Percentiles rank a stretch among this genome's conserved stretches.
These are phyloP conservation scores for Solanum chaucha DNA, from an alignment of 257 asterid species.

Conservation along the genomic window DNA sequence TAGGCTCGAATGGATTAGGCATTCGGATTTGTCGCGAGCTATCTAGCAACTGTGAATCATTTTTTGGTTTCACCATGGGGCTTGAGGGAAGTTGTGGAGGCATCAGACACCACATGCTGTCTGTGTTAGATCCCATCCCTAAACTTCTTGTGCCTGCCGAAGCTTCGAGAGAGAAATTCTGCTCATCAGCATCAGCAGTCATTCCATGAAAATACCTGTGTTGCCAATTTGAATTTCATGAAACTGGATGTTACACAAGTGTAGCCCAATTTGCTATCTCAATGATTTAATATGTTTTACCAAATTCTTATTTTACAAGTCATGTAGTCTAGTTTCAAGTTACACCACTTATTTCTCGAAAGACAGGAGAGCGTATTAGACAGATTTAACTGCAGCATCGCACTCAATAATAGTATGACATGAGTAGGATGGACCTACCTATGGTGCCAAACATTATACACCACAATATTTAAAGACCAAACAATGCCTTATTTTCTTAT, in stretches of 20 bases:
- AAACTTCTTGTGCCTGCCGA: constrained; percentile 36
- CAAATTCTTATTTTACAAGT: background rate
- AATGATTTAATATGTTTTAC: background rate
- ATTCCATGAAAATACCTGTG: constrained; percentile 56
- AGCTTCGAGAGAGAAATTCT: constrained; percentile 49
- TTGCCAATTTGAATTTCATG: background rate
- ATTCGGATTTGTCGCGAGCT: constrained; percentile 29
- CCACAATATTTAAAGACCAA: background rate
- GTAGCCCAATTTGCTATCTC: background rate
- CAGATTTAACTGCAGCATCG: background rate
- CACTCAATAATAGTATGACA: background rate
- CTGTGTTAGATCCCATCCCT: constrained; percentile 44
- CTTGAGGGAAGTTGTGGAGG: constrained; percentile 51
- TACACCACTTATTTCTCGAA: background rate
- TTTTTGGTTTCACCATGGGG: constrained; percentile 34
- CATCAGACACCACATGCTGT: constrained; percentile 52
- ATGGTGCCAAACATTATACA: background rate
- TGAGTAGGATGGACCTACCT: background rate
- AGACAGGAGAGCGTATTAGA: background rate
- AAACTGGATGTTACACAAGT: background rate
- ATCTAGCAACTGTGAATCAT: constrained; percentile 35
- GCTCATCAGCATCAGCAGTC: constrained; percentile 34
- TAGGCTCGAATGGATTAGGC: constrained; percentile 34
- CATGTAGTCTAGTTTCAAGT: background rate
- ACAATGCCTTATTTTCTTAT: background rate